Evolutionary conservation across 2,329 filamentous ascomycete genomes (phyloP).

Genomic region (Aspergillus uvarum): DNA sequence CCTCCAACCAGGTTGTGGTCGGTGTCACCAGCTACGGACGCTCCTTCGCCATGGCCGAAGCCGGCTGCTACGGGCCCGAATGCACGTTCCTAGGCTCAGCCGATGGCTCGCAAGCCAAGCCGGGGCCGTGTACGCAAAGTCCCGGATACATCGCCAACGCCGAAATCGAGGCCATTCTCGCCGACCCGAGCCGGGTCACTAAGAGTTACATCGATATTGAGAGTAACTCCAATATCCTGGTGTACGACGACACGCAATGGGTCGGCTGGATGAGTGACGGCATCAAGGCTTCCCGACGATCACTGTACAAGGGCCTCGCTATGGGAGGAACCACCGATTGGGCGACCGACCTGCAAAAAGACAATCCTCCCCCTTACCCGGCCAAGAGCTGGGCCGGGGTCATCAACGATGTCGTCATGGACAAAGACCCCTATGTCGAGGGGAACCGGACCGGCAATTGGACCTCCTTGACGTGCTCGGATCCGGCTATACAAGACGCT

Average conservation of each 20-base stretch:
- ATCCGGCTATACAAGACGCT: constrained; percentile 7
- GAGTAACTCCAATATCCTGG: constrained; percentile 4
- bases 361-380: not conserved
- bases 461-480: constrained; percentile 6
- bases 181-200: not conserved
- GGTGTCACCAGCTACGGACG: too few relatives aligned
- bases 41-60: too few relatives aligned
- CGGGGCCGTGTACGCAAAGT: constrained; percentile 7
- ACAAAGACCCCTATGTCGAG: constrained; percentile 2
- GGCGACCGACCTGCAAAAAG: constrained; percentile 32
- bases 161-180: constrained; percentile 10
- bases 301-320: constrained; percentile 22
- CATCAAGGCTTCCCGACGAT: not conserved
- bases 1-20: too few relatives aligned
- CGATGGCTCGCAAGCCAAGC: too few relatives aligned
- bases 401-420: constrained; percentile 5
- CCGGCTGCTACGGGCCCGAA: too few relatives aligned
- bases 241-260: constrained; percentile 8
- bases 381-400: constrained; percentile 6
- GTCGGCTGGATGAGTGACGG: constrained; percentile 8
- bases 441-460: constrained; percentile 8
- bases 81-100: too few relatives aligned
- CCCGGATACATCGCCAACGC: constrained; percentile 9
- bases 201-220: not conserved
- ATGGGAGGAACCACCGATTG: constrained; percentile 35